Base-by-base conservation (phyloP, 1,284 basidiomycete species). In the Mycosarcoma mackinlayi region DNA sequence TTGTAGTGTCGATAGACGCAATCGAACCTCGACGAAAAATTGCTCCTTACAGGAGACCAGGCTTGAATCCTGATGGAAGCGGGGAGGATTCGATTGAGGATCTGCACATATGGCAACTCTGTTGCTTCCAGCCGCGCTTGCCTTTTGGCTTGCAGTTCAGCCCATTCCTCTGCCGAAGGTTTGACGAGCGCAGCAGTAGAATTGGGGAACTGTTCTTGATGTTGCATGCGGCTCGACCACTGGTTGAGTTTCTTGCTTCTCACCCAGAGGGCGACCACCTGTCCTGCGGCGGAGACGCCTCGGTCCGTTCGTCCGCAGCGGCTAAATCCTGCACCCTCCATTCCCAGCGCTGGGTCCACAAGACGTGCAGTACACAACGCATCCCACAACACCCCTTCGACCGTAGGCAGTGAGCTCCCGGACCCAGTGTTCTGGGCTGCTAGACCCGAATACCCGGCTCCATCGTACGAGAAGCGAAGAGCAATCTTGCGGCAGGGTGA, bases 1-100 rank as follows among this genome's bases (percentile, higher is more conserved):
- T 97, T 97, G 88, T 98, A 99, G 83, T 98, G 95, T 31, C 95
- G 86, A 77, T 88, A 89, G 56, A 85, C 86, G 85, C 94, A 98
- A 21, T 90, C 91, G 85, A 92, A 95, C 3, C 95, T 89, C 2
- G 94, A 89, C 34, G 93, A 93, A 83, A 98, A 98, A 31, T 85
- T 82, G 6, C 87, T 80, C 0, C 87, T 82, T n/a, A 98, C 90
- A 10, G 94, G 93, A 4, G 94, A 93, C 95, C 95, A 99, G 4
- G 92, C 94, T 50, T 94, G 86, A n/a, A 98, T 85, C 21, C 94
- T 90, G 77, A 98, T 93, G 0, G 92, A 91, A 0, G 89, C 86
- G 0, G 95, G 96, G 0, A 99, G 88, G 35, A 96, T 86, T n/a
- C 89, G 88, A 83, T 98, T 99, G 38, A 99, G 88, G 40, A 91